Evolutionary conservation across 2,329 filamentous ascomycete species (phyloP).

Genomic region (Phoma sp.): DNA sequence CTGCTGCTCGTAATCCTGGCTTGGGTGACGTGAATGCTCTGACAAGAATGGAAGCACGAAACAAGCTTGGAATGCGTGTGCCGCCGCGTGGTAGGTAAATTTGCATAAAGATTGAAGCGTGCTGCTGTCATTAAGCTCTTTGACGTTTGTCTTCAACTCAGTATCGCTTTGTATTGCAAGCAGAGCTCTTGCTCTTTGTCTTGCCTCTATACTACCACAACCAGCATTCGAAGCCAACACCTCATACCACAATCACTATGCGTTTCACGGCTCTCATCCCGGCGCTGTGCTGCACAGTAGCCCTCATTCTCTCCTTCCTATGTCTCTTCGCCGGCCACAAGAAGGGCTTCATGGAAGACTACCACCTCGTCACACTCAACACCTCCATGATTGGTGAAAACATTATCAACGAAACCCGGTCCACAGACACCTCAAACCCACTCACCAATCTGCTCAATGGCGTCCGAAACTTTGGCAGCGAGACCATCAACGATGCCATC

Average conservation of each 20-base stretch:
- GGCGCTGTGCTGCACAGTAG: constrained; percentile 58
- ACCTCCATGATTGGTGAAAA: constrained; percentile 61
- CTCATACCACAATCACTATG: constrained; percentile 46
- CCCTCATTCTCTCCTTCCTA: constrained; percentile 65
- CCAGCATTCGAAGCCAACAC: background rate
- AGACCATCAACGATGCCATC: constrained; percentile 47
- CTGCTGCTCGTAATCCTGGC: constrained; percentile 21
- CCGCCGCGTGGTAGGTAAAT: constrained; percentile 7
- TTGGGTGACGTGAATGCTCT: constrained; percentile 34
- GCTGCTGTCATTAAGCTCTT: constrained; percentile 1
- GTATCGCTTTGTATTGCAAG: constrained; percentile 4
- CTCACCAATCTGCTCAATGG: constrained; percentile 43
- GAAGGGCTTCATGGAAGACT: constrained; percentile 63
- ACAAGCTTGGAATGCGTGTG: constrained; percentile 17
- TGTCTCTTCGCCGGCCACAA: constrained; percentile 69
- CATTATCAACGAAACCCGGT: constrained; percentile 41
- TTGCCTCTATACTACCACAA: background rate
- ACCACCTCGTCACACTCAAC: constrained; percentile 66
- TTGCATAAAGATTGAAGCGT: constrained; percentile 12
- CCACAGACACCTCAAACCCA: constrained; percentile 32
- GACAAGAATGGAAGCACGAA: constrained; percentile 17
- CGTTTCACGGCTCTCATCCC: constrained; percentile 59
- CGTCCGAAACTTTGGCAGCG: constrained; percentile 44
- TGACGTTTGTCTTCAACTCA: constrained; percentile 8
- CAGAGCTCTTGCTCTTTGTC: constrained; percentile 1